These are phyloP conservation scores for Capsicum pubescens DNA, from an alignment of 257 asterid genomes.

Conservation along the genomic window DNA sequence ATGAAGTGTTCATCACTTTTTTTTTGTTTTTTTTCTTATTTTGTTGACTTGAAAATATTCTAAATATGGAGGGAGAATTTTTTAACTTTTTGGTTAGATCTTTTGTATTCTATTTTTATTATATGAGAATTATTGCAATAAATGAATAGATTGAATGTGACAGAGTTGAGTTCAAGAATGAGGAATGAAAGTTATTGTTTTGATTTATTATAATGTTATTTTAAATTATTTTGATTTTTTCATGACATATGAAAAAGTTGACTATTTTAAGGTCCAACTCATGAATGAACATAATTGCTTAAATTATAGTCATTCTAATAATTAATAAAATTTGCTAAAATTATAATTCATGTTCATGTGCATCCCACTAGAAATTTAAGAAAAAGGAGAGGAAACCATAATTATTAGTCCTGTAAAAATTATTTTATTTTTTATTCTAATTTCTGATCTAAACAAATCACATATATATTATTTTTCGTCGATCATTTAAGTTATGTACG, in stretches of 20 bases:
- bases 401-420: too few relatives aligned
- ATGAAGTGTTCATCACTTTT: conserved; percentile 20
- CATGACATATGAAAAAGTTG: neutral
- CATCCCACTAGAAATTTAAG: neutral
- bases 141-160: neutral
- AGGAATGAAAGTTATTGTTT: neutral
- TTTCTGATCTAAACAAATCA: too few relatives aligned
- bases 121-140: neutral
- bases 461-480: too few relatives aligned
- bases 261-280: conserved; percentile 18
- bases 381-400: neutral
- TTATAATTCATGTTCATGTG: neutral
- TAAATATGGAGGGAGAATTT: neutral
- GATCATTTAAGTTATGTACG: neutral
- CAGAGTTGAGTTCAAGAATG: neutral
- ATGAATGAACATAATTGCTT: neutral
- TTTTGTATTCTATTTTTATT: neutral
- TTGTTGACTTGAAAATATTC: neutral
- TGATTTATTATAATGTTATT: neutral
- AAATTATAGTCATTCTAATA: neutral
- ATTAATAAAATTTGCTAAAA: neutral
- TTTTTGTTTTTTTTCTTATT: neutral
- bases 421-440: too few relatives aligned
- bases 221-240: neutral
- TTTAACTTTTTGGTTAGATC: neutral